Evolutionary conservation across 2,329 filamentous ascomycete species (phyloP), one percentile per base, ranked within the genome.

Genomic region (Orbilia brochopaga): DNA sequence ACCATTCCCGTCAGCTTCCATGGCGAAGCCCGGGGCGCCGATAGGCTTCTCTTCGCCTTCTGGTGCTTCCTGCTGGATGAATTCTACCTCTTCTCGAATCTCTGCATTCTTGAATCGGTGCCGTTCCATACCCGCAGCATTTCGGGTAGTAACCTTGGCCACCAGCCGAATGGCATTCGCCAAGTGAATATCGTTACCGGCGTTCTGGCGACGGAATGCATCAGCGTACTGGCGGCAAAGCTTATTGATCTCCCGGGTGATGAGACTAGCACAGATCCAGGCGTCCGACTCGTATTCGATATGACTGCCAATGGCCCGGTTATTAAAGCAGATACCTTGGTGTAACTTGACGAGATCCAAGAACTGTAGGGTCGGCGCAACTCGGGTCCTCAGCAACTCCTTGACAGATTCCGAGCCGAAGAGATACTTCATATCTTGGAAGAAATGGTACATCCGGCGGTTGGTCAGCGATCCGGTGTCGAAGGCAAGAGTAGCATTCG

Each of bases 211-310:
- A 55, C 87, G 86, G 82, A 96, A 99, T 0, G 94, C 88, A 76
- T 96, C 90, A 0, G 92, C 88, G 66, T 97, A 89, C 76, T 94
- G 90, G 74, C 92, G 85, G 77, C 93, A 96, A 40, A 97, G 85
- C 60, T 91, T 87, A 78, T 97, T 97, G 79, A 99, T 93, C 79
- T 99, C 93, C 56, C 93, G 86, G 55, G 94, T 97, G 66, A 99
- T 90, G 56, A 97, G 84, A 5, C 92, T 96, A 2, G 94, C 93
- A 66, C 91, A 95, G 59, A 99, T 97, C 94, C 94, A 99, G 19
- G 91, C 90, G 80, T 99, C 95, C 1, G 92, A 95, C 80, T 99
- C 94, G 78, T 97, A 99, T 79, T 99, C 95, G 32, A 99, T 90
- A 79, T 99, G 94, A 78, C 97, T 94, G 15, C 92, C 92, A 21